Evolutionary conservation across 306 rosid genomes (phyloP).

Genomic region (Senna siamea): DNA sequence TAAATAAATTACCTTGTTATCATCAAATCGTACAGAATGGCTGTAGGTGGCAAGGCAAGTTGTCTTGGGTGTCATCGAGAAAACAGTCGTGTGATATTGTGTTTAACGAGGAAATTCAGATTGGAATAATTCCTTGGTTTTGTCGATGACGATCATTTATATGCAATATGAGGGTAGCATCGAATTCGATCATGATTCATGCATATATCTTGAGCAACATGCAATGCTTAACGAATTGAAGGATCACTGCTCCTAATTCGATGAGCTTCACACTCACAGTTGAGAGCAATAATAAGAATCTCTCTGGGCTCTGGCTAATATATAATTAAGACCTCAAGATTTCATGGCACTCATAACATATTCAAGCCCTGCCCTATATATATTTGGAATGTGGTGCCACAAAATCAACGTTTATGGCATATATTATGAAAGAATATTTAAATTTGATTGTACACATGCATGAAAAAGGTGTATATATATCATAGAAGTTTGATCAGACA

Average conservation of each 20-base stretch:
- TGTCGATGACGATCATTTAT: neutral
- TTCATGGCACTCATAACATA: too few relatives aligned
- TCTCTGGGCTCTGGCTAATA: too few relatives aligned
- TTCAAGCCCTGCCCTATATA: too few relatives aligned
- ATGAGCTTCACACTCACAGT: neutral
- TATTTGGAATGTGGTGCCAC: too few relatives aligned
- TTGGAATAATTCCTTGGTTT: neutral
- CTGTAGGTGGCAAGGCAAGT: constrained; percentile 25
- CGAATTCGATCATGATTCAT: neutral
- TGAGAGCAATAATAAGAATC: neutral
- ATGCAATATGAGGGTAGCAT: constrained; percentile 14
- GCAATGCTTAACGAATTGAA: neutral
- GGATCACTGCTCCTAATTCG: neutral
- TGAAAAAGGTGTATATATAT: too few relatives aligned
- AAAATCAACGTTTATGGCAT: too few relatives aligned
- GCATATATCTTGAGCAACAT: constrained; percentile 14
- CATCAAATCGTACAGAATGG: constrained; percentile 4
- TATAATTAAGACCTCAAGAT: too few relatives aligned
- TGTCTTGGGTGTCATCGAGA: constrained; percentile 41
- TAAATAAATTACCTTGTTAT: constrained; percentile 33
- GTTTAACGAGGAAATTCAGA: neutral
- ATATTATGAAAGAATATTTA: too few relatives aligned
- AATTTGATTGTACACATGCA: too few relatives aligned
- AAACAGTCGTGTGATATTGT: neutral
- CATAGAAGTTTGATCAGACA: too few relatives aligned